phyloP scores from a whole-genome alignment of 75 land plant species.

The Pinus albicaulis region DNA sequence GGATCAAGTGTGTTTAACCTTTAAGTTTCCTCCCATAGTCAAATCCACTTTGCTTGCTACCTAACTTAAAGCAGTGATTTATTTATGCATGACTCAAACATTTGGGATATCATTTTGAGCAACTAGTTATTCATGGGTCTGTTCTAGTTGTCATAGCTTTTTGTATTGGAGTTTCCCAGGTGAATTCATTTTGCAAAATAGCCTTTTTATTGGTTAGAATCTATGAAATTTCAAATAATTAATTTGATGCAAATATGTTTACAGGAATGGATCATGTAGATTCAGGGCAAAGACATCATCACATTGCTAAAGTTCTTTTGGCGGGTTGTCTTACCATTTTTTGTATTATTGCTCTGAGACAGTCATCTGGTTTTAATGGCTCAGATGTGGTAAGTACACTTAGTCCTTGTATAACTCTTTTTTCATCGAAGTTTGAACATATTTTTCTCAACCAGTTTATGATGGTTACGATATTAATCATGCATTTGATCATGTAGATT shows the following conservation, averaged over 20 bases:
- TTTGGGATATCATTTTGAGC: background rate
- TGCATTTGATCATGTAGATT: background rate
- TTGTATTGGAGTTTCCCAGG: background rate
- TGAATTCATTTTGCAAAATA: background rate
- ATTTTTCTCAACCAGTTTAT: background rate
- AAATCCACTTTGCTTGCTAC: background rate
- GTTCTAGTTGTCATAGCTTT: background rate
- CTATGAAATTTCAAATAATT: background rate
- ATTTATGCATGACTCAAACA: too few relatives aligned
- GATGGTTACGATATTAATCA: background rate
- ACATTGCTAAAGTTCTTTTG: slow-evolving; percentile 44
- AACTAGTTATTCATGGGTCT: background rate
- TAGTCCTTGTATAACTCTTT: background rate
- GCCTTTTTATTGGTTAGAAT: background rate
- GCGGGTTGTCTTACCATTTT: slow-evolving; percentile 36
- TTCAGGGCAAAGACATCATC: slow-evolving; percentile 32
- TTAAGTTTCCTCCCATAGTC: too few relatives aligned
- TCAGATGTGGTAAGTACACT: slow-evolving; percentile 35
- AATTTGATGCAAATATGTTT: background rate
- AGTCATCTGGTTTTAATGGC: slow-evolving; percentile 34
- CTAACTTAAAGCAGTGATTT: background rate
- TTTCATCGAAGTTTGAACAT: background rate
- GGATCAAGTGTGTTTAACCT: too few relatives aligned
- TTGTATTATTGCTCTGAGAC: slow-evolving; percentile 53
- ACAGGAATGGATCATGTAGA: slow-evolving; percentile 61